Base-by-base conservation (phyloP, 2,329 filamentous ascomycete species). In the Calcarisporium arbuscula region DNA sequence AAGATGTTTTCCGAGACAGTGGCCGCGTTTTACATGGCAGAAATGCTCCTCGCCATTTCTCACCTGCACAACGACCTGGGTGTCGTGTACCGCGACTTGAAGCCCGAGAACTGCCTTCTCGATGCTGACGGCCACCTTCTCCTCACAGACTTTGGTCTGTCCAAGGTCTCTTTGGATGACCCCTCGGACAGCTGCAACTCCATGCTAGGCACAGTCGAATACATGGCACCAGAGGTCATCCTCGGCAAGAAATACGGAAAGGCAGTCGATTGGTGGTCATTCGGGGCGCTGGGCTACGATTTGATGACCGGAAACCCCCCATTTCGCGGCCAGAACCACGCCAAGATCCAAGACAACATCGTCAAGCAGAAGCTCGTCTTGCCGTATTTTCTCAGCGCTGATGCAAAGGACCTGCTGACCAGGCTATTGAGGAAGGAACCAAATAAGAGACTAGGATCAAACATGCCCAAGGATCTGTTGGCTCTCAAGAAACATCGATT, bases 141-240 rank as follows among this genome's bases (percentile, higher is more conserved):
- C 5, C 74, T 98, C 19, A 96, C 94, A 2, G 94, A 98, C 60
- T 98, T 98, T 57, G 92, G 92, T 5, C 75, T 98, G 14, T 94
- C 86, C 64, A 98, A 98, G 62, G 92, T 96, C 20, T 82, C 89
- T 1, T 74, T 92, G 12, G n/a, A n/a, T n/a, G 81, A 88, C 38
- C 51, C 53, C 15, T 50, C 53, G 4, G 79, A 79, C 27, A 67
- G 58, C 36, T 95, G 90, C 70, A 86, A 88, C 61, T 95, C 87
- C 27, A 83, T 95, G 46, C 77, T 95, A 8, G 92, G 92, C 32
- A 98, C 92, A 0, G 82, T 95, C 39, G 92, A 96, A 58, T 98
- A 98, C 72, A 98, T 98, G 92, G 94, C 92, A 0, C 92, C 92
- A 1, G 92, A 98, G 62, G 85, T 98, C 33, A 79, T 98, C 41